Evolutionary conservation across 345 rosid genomes (phyloP).

Genomic region (Turnera subulata): DNA sequence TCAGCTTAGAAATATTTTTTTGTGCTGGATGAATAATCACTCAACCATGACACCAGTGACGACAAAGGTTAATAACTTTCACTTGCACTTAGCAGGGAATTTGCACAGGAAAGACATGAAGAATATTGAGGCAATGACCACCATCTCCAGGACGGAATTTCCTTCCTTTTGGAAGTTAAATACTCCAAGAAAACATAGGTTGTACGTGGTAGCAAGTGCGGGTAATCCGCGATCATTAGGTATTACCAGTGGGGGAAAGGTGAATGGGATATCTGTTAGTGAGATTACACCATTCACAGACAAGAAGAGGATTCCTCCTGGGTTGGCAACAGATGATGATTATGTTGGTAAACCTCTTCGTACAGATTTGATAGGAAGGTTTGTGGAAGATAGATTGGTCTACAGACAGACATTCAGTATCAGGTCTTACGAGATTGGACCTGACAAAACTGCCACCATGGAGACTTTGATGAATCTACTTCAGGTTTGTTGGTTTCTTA

Average conservation of each 20-base stretch:
- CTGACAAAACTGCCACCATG: constrained; percentile 28
- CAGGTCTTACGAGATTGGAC: constrained; percentile 29
- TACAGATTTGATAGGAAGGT: constrained; percentile 24
- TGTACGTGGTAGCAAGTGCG: constrained; percentile 9
- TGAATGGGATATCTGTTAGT: constrained; percentile 22
- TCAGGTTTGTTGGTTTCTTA: constrained; percentile 26
- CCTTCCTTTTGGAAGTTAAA: constrained; percentile 1
- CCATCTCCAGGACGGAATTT: constrained; percentile 12
- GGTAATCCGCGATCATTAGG: constrained; percentile 10
- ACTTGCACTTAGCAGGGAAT: too few relatives aligned
- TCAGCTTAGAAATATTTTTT: too few relatives aligned
- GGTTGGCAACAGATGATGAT: constrained; percentile 1
- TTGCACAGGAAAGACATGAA: too few relatives aligned
- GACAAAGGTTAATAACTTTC: constrained; percentile 4
- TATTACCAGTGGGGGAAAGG: constrained; percentile 25
- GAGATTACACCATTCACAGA: not conserved
- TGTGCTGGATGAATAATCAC: not conserved
- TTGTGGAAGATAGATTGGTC: constrained; percentile 11
- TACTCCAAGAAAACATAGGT: constrained; percentile 2
- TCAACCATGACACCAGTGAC: constrained; percentile 22
- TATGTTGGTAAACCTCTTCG: constrained; percentile 25
- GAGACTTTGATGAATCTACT: constrained; percentile 28
- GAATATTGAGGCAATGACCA: too few relatives aligned
- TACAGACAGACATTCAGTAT: constrained; percentile 22
- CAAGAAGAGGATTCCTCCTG: constrained; percentile 2